A percentile compares a stretch with the other conserved stretches of the same genome.
phyloP scores from a whole-genome alignment of 108 stramenopile species.

The Bacterosira constricta region DNA sequence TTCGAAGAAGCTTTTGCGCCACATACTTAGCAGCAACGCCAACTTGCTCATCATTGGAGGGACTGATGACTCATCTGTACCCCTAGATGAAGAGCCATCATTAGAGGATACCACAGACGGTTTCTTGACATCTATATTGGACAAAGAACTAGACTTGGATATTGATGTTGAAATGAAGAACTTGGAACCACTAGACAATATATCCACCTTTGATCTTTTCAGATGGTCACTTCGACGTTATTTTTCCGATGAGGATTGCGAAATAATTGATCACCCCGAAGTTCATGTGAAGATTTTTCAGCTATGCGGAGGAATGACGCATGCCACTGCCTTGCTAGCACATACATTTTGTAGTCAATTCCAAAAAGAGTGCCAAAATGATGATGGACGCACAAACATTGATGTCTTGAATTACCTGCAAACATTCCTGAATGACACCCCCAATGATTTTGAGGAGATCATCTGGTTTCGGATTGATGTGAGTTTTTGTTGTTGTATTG shows the following conservation, averaged over 20 bases:
- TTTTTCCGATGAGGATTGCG: slow-evolving; percentile 9
- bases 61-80: neutral
- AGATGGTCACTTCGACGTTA: slow-evolving; percentile 19
- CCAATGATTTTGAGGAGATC: slow-evolving; percentile 22
- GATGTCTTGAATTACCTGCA: slow-evolving; percentile 3
- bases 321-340: slow-evolving; percentile 25
- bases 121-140: slow-evolving; percentile 1
- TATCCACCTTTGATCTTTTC: slow-evolving; percentile 27
- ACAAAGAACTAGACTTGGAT: neutral
- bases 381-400: neutral
- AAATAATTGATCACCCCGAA: slow-evolving; percentile 2
- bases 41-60: slow-evolving; percentile 23
- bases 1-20: slow-evolving; percentile 30
- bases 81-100: neutral
- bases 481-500: too few species aligned
- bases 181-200: slow-evolving; percentile 12
- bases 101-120: neutral
- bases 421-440: slow-evolving; percentile 13
- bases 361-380: slow-evolving; percentile 3
- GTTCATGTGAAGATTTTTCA: slow-evolving; percentile 12
- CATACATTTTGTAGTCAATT: slow-evolving; percentile 21
- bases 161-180: neutral
- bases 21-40: slow-evolving; percentile 8
- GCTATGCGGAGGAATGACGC: slow-evolving; percentile 18
- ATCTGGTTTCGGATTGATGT: slow-evolving; percentile 28